These are phyloP conservation scores for Aspergillus clavatus DNA, from an alignment of 2,329 filamentous ascomycete genomes.

Conservation along the genomic window DNA sequence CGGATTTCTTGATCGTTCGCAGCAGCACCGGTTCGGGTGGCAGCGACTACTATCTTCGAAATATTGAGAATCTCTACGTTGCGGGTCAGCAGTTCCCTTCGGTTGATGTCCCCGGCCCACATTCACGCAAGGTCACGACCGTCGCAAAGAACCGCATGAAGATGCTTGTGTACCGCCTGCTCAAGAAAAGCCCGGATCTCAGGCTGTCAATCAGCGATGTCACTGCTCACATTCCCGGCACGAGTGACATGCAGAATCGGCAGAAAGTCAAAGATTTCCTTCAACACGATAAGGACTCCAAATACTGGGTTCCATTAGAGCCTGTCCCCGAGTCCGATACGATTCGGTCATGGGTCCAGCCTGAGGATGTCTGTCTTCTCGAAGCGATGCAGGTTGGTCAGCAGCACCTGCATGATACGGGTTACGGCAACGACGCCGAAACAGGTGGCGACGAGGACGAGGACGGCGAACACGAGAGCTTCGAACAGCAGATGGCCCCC, in stretches of 20 bases:
- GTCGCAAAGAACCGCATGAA: constrained; percentile 95
- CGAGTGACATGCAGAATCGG: constrained; percentile 89
- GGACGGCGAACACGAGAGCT: constrained; percentile 65
- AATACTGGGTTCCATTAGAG: constrained; percentile 81
- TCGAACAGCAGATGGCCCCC: constrained; percentile 84
- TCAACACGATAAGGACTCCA: constrained; percentile 78
- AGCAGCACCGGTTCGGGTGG: constrained; percentile 75
- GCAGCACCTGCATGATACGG: constrained; percentile 84
- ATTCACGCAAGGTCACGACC: constrained; percentile 91
- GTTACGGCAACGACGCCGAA: constrained; percentile 67
- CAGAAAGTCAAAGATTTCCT: constrained; percentile 98
- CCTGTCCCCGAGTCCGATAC: constrained; percentile 72
- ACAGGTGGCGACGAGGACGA: constrained; percentile 61
- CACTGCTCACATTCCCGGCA: constrained; percentile 86
- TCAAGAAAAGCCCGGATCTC: constrained; percentile 67
- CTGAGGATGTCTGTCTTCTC: constrained; percentile 89
- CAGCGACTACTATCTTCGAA: constrained; percentile 75
- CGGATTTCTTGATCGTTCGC: constrained; percentile 82
- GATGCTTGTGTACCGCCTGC: constrained; percentile 89
- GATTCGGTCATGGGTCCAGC: constrained; percentile 83
- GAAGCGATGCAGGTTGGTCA: constrained; percentile 96
- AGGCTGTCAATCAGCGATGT: constrained; percentile 75
- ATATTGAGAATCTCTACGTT: constrained; percentile 83
- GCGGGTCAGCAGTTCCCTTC: constrained; percentile 93
- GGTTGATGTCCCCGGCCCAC: constrained; percentile 85